Base-by-base conservation (phyloP, 2,329 filamentous ascomycete species). In the Phaeosphaeriaceae sp. region DNA sequence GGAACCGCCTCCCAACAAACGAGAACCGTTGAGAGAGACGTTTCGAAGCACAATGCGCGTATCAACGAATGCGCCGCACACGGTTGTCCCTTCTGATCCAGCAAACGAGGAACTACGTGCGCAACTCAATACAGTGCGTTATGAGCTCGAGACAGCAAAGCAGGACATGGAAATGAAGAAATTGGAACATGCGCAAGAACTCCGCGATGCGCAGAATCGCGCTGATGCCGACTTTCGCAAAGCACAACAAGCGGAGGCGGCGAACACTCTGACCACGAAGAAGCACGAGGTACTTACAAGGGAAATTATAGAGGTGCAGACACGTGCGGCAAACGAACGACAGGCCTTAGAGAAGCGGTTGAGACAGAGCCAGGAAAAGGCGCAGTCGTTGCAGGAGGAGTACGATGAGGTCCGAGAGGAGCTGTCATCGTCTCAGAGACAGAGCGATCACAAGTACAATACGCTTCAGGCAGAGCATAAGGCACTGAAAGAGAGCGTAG, bases 201-300 rank as follows among this genome's bases (percentile, higher is more conserved):
- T 96, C 17, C 86, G 93, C 54, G 91, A 96, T 47, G 81, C 87
- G 1, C 87, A 90, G 58, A 81, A 87, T 39, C 89, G 88, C 55
- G 88, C 90, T n/a, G 92, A 97, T 64, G 87, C 90, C 7, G 92
- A 96, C 66, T 92, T 89, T 66, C 87, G 90, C 64, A 83, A 82
- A 56, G 80, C 82, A 26, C 81, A 84, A 72, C 80, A 81, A 42
- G 81, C 83, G 12, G 84, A 87, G 65, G 76, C 76, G 21, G 75
- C 76, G 18, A 77, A 73, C 50, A 76, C 79, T 37, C 77, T 80
- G 28, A 79, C 81, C 3, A 75, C 72, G 26, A 78, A 79, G 60
- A 85, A 84, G 63, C 77, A 79, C 50, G 83, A 87, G 28, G 66
- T 77, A 1, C 65, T 86, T 2, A 69, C 76, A 18, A 77, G 79